phyloP scores from a whole-genome alignment of 306 rosid genomes.

The Rosa rugosa region DNA sequence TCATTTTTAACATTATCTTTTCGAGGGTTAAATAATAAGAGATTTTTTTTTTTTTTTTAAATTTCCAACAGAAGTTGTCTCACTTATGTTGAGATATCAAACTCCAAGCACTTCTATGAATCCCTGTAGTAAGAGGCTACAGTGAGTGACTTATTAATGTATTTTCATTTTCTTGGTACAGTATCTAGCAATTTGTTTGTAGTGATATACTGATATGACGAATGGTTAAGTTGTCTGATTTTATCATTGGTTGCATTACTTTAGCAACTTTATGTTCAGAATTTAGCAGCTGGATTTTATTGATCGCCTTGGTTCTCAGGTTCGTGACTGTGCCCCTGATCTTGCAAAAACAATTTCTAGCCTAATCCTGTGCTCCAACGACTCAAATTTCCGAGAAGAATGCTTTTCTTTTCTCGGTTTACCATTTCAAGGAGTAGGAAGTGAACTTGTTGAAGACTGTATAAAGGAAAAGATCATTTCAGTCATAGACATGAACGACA shows the following conservation, averaged over 20 bases:
- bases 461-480: constrained; percentile 63
- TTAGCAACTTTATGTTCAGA: neutral
- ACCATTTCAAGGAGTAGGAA: constrained; percentile 50
- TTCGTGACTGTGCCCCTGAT: constrained; percentile 72
- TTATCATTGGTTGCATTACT: neutral
- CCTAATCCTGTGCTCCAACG: constrained; percentile 65
- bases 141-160: too few relatives aligned
- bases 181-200: too few relatives aligned
- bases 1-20: too few relatives aligned
- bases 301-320: constrained; percentile 48
- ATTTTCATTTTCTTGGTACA: too few relatives aligned
- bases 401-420: constrained; percentile 83
- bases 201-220: neutral
- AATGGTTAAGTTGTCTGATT: neutral
- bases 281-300: neutral
- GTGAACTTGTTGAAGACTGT: constrained; percentile 51
- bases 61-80: too few relatives aligned
- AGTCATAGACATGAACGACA: constrained; percentile 68
- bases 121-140: too few relatives aligned
- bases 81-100: too few relatives aligned
- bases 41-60: too few relatives aligned
- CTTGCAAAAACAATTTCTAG: constrained; percentile 86
- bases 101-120: too few relatives aligned
- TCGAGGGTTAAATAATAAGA: too few relatives aligned
- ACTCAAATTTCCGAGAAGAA: constrained; percentile 65